phyloP scores from a whole-genome alignment of 768 basidiomycete species.

The Pulveroboletus ravenelii region DNA sequence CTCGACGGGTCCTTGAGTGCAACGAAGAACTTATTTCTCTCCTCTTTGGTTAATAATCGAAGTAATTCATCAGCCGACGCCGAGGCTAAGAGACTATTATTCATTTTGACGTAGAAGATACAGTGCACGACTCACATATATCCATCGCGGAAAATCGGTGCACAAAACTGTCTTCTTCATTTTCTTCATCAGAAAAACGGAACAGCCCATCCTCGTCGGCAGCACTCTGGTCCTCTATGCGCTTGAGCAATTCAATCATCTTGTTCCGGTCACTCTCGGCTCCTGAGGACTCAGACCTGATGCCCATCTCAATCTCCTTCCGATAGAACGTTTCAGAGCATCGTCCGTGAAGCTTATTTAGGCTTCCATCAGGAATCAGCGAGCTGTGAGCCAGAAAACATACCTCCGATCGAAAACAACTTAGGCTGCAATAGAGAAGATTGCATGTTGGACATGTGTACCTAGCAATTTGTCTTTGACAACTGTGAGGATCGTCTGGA shows the following conservation, averaged over 20 bases:
- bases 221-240: slow-evolving; percentile 60
- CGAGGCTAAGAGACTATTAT: slow-evolving; percentile 38
- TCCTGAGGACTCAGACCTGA: slow-evolving; percentile 51
- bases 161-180: slow-evolving; percentile 42
- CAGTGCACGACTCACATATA: slow-evolving; percentile 44
- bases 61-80: slow-evolving; percentile 56
- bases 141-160: slow-evolving; percentile 53
- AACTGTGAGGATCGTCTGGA: slow-evolving; percentile 40
- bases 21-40: slow-evolving; percentile 56
- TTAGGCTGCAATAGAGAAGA: slow-evolving; percentile 71
- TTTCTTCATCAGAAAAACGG: slow-evolving; percentile 35
- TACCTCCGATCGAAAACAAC: slow-evolving; percentile 75
- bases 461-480: slow-evolving; percentile 67
- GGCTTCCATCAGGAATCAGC: background rate
- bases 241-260: slow-evolving; percentile 68
- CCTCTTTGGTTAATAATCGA: slow-evolving; percentile 53
- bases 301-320: slow-evolving; percentile 63
- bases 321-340: slow-evolving; percentile 84
- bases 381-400: slow-evolving; percentile 16
- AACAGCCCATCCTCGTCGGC: slow-evolving; percentile 34
- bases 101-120: background rate
- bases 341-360: slow-evolving; percentile 49
- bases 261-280: slow-evolving; percentile 51
- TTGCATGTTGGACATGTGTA: slow-evolving; percentile 85
- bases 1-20: slow-evolving; percentile 59